phyloP scores from a whole-genome alignment of 1,284 basidiomycete species.

The Phylloporus sp. region DNA sequence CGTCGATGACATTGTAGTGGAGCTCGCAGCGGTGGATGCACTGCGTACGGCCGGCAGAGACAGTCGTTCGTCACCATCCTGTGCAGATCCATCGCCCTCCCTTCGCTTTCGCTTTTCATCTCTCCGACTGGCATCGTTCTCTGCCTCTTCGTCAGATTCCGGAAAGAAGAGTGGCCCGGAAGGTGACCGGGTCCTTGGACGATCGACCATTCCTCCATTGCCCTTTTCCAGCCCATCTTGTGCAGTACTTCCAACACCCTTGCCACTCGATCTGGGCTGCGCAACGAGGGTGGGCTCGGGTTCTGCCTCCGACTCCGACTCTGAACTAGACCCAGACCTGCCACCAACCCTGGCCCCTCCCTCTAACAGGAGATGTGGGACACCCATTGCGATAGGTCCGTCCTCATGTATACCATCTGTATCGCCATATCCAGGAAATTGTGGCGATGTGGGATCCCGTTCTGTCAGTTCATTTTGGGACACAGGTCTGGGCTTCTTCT shows the following conservation, averaged over 20 bases:
- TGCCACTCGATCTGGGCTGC: slow-evolving; percentile 10
- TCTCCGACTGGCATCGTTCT: neutral
- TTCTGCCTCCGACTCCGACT: slow-evolving; percentile 17
- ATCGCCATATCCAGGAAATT: neutral
- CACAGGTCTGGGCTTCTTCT: slow-evolving; percentile 1
- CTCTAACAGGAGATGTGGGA: slow-evolving; percentile 11
- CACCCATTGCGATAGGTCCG: slow-evolving; percentile 10
- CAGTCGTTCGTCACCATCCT: neutral
- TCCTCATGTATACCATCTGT: neutral
- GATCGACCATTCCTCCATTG: slow-evolving; percentile 1
- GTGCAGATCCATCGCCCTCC: neutral
- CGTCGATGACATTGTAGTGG: neutral
- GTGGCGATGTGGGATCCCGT: neutral
- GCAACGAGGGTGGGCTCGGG: slow-evolving; percentile 33
- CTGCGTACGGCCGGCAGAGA: neutral
- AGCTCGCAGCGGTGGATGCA: neutral
- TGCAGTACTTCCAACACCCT: neutral
- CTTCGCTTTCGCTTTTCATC: slow-evolving; percentile 2
- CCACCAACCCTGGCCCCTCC: neutral
- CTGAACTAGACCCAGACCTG: neutral
- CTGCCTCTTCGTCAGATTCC: slow-evolving; percentile 26
- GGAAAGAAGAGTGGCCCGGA: slow-evolving; percentile 35
- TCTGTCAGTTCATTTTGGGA: neutral
- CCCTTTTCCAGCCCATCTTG: neutral
- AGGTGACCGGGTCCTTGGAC: slow-evolving; percentile 13